A percentile compares a stretch with the other conserved stretches of the same genome.
These are phyloP conservation scores for Epichloe gansuensis DNA, from an alignment of 2,329 filamentous ascomycete species.

Conservation along the genomic window DNA sequence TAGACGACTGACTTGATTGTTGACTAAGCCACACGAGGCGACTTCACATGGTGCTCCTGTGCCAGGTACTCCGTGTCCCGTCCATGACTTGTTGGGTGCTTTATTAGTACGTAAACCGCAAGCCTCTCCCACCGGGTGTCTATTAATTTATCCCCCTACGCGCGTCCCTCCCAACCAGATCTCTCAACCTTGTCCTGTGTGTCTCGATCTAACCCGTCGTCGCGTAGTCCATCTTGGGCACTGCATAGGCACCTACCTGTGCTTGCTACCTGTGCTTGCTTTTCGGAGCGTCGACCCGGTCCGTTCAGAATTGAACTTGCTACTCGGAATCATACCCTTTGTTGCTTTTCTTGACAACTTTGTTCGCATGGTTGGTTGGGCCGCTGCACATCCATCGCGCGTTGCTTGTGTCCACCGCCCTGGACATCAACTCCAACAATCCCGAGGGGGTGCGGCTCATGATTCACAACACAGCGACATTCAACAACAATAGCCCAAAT, in stretches of 20 bases:
- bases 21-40: conserved; percentile 1
- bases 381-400: not conserved
- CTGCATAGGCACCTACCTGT: conserved; percentile 1
- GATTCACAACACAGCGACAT: conserved; percentile 4
- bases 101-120: not conserved
- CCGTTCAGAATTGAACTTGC: not conserved
- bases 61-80: not conserved
- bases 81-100: not conserved
- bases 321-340: not conserved
- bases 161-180: conserved; percentile 3
- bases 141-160: not conserved
- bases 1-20: too few relatives aligned
- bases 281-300: not conserved
- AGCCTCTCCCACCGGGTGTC: not conserved
- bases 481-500: conserved; percentile 29
- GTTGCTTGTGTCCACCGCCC: conserved; percentile 1
- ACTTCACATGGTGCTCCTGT: not conserved
- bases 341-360: not conserved
- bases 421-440: conserved; percentile 2
- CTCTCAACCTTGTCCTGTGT: not conserved
- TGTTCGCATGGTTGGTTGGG: not conserved
- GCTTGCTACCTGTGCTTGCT: not conserved
- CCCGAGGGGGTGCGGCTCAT: conserved; percentile 7
- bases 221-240: conserved; percentile 1
- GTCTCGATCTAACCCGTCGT: conserved; percentile 1